Evolutionary conservation across 2,329 filamentous ascomycete genomes (phyloP).

Genomic region (Amylocarpus encephaloides): DNA sequence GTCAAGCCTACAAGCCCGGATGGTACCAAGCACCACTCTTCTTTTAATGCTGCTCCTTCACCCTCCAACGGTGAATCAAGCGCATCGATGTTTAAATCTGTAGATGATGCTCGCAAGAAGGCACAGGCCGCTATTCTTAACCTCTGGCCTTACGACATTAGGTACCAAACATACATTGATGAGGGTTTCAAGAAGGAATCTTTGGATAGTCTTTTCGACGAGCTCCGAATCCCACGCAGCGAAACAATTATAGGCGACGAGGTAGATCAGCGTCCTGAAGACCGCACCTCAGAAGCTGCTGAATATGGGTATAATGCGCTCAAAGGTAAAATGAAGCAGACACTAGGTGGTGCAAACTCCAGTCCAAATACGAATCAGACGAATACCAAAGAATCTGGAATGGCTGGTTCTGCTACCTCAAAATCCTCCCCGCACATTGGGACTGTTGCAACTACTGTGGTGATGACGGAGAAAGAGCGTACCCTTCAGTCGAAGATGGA

Average conservation of each 20-base stretch:
- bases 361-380: background rate
- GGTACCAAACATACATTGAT: slow-evolving; percentile 65
- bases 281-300: background rate
- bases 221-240: slow-evolving; percentile 50
- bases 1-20: background rate
- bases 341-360: background rate
- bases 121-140: slow-evolving; percentile 63
- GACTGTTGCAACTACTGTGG: slow-evolving; percentile 10
- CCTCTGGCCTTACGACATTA: slow-evolving; percentile 60
- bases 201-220: slow-evolving; percentile 59
- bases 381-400: slow-evolving; percentile 36
- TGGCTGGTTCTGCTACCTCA: background rate
- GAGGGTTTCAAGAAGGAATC: slow-evolving; percentile 63
- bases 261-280: background rate
- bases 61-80: background rate
- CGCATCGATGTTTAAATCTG: slow-evolving; percentile 10
- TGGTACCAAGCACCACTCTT: background rate
- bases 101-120: slow-evolving; percentile 37
- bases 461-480: slow-evolving; percentile 63
- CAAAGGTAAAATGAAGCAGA: background rate
- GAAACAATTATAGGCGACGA: slow-evolving; percentile 15
- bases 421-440: background rate
- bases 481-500: slow-evolving; percentile 74
- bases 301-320: background rate
- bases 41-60: slow-evolving; percentile 1